phyloP scores from a whole-genome alignment of 2,329 filamentous ascomycete genomes.

The Juglanconis juglandina region DNA sequence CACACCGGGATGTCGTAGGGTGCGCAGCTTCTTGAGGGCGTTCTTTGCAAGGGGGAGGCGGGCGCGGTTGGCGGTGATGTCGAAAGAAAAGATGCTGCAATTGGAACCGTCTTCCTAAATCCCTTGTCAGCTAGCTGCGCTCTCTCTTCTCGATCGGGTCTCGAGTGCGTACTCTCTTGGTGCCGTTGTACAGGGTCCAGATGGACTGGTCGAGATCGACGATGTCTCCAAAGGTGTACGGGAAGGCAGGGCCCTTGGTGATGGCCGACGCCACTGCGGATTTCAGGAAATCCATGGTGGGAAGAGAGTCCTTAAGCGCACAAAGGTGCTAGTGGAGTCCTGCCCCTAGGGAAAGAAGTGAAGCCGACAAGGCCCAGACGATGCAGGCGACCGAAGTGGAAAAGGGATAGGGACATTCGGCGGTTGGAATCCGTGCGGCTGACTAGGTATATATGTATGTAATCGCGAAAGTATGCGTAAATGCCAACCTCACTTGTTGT shows the following conservation, averaged over 20 bases:
- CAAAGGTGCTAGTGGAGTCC: neutral
- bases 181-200: constrained; percentile 95
- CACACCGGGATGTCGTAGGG: constrained; percentile 88
- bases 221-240: constrained; percentile 87
- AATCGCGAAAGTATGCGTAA: neutral
- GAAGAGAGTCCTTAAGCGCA: constrained; percentile 2
- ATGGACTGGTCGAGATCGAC: constrained; percentile 91
- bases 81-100: constrained; percentile 97
- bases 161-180: constrained; percentile 65
- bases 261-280: constrained; percentile 96
- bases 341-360: constrained; percentile 13
- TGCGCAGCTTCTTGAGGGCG: constrained; percentile 88
- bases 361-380: neutral
- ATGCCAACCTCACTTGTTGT: neutral
- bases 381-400: neutral
- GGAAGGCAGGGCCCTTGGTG: constrained; percentile 88
- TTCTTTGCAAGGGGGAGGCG: constrained; percentile 86
- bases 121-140: constrained; percentile 2
- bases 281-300: constrained; percentile 90
- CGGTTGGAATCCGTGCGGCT: neutral
- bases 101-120: constrained; percentile 83
- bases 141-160: neutral
- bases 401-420: neutral
- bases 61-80: constrained; percentile 75
- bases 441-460: neutral